These are phyloP conservation scores for Leishmania lainsoni DNA, from an alignment of 208 protist species.

Conservation along the genomic window DNA sequence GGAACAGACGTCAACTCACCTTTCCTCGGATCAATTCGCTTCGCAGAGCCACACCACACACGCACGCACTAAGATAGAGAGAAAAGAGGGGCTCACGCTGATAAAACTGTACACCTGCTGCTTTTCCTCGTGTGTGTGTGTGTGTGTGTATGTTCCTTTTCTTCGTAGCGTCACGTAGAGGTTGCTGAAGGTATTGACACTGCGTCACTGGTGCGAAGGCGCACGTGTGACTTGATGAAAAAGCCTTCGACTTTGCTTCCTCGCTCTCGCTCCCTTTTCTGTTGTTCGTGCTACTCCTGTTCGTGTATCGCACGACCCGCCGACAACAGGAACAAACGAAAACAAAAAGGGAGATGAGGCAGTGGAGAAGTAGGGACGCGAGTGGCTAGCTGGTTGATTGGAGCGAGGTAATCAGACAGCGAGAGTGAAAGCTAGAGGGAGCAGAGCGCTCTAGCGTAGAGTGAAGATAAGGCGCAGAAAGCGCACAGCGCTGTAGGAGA, in stretches of 20 bases:
- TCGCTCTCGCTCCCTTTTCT: neutral
- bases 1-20: neutral
- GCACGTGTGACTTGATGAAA: neutral
- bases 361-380: neutral
- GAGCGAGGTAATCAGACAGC: neutral
- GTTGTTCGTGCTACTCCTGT: neutral
- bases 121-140: too few relatives aligned
- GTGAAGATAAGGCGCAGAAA: neutral
- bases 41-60: neutral
- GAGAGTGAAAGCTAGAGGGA: neutral
- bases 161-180: neutral
- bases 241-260: neutral
- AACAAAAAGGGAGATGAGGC: neutral
- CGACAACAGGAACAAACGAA: neutral
- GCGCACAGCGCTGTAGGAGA: neutral
- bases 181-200: neutral
- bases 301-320: neutral
- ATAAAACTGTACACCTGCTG: neutral
- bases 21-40: neutral
- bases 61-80: constrained; percentile 3
- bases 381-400: neutral
- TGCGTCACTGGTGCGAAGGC: neutral
- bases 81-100: neutral
- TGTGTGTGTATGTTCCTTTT: neutral
- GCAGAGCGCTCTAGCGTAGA: neutral